Base-by-base conservation (phyloP, 768 basidiomycete species). In the Clathrus columnatus region DNA sequence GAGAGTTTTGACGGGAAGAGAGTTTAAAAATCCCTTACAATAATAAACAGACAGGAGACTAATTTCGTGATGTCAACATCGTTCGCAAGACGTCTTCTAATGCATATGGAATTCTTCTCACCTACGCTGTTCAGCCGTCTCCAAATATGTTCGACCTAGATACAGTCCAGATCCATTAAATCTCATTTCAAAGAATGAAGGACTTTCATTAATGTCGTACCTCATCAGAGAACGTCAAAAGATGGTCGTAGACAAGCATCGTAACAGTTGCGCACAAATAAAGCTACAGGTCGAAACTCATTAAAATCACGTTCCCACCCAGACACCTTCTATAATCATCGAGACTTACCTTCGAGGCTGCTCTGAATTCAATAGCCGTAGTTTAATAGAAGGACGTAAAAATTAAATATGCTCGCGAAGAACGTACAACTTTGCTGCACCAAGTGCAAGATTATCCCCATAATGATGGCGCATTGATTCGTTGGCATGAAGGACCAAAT, bases 141-240 rank as follows among this genome's bases (percentile, higher is more conserved):
- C 46, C 46, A 47, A 23, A 47, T 28, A 47, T 47, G 46, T 16
- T 47, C 46, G 20, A 47, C 46, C 46, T 47, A 28, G 21, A 23
- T 23, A 28, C 16, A 14, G 6, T 14, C n/a, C n/a, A n/a, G n/a
- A n/a, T n/a, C n/a, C n/a, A n/a, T n/a, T n/a, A n/a, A n/a, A n/a
- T n/a, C n/a, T n/a, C n/a, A n/a, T n/a, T n/a, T n/a, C n/a, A n/a
- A n/a, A n/a, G n/a, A n/a, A n/a, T n/a, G n/a, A n/a, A n/a, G n/a
- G n/a, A n/a, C n/a, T n/a, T n/a, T n/a, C n/a, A n/a, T n/a, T n/a
- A n/a, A n/a, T n/a, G n/a, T n/a, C n/a, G n/a, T n/a, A 50, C 49
- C 28, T 50, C 49, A 26, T 50, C 49, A 50, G 49, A n/a, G 28
- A 50, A 30, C 20, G 49, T 50, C 18, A 50, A 20, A 8, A 50